Conservation (phyloP, 306 rosid species). For the Trifolium subterraneum region DNA sequence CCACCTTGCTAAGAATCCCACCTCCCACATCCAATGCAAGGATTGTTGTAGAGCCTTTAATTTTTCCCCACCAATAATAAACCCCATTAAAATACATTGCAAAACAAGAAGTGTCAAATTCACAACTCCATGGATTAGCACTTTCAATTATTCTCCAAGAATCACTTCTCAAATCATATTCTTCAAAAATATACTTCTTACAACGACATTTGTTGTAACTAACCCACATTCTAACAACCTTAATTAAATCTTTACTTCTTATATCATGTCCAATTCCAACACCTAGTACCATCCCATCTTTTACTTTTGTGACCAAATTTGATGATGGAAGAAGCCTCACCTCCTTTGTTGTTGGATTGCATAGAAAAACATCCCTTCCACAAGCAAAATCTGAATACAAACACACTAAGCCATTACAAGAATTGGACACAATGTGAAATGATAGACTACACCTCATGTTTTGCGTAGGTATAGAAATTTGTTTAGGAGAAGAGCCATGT, state of each 20-base stretch:
- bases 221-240: constrained; percentile 28
- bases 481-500: not conserved
- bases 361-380: constrained; percentile 18
- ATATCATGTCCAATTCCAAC: constrained; percentile 24
- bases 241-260: not conserved
- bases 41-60: not conserved
- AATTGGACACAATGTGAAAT: not conserved
- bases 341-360: constrained; percentile 20
- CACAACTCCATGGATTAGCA: not conserved
- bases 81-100: constrained; percentile 3
- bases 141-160: constrained; percentile 16
- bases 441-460: not conserved
- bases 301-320: not conserved
- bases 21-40: constrained; percentile 28
- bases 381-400: not conserved
- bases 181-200: constrained; percentile 20
- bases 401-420: constrained; percentile 14
- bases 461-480: not conserved
- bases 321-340: constrained; percentile 18
- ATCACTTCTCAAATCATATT: constrained; percentile 3
- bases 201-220: not conserved
- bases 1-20: not conserved
- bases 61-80: constrained; percentile 21
- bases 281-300: constrained; percentile 28
- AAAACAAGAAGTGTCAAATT: constrained; percentile 11